Base-by-base conservation (phyloP, 2,329 filamentous ascomycete genomes). In the Paecilomyces fulvus region DNA sequence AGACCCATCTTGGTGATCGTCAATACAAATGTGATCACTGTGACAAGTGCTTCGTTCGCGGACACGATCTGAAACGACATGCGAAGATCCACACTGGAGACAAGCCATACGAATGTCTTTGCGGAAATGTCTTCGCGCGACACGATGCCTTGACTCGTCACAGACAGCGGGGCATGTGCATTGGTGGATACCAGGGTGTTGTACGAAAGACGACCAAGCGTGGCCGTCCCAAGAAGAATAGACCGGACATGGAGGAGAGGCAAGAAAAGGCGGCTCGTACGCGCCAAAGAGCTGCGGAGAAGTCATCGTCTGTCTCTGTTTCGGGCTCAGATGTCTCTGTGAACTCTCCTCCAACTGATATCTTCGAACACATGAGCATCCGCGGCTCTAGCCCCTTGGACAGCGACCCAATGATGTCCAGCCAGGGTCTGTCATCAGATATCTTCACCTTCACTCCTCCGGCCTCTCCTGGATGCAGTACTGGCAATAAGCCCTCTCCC, bases 61-160 rank as follows among this genome's bases (percentile, higher is more conserved):
- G 96, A 66, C 94, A 99, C 71, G 94, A 99, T 71, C 84, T 97
- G 59, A 99, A 97, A 79, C 86, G 94, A 59, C 94, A 99, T 70
- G 88, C 92, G 63, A 96, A 97, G 77, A 99, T 97, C 57, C 94
- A 99, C 75, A 95, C 90, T 1, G 92, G 92, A 52, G 87, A 95
- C 75, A 96, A 96, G 77, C 91, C 92, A 3, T 96, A 96, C 70
- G 88, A 90, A 50, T 99, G 94, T 75, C 86, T 90, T 60, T 99
- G 94, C 70, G 91, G 92, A 56, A 95, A 95, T 73, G 90, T 87
- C 63, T 99, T 99, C 70, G 92, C 92, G 31, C 85, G 94, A 56
- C 92, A 97, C 67, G 94, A 99, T 71, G 94, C 94, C 14, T 81
- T 99, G 54, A 97, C 94, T 21, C 84, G 94, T 56, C 94, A 99